Conservation (phyloP, 108 stramenopile genomes). For the Nitzschia palea region DNA sequence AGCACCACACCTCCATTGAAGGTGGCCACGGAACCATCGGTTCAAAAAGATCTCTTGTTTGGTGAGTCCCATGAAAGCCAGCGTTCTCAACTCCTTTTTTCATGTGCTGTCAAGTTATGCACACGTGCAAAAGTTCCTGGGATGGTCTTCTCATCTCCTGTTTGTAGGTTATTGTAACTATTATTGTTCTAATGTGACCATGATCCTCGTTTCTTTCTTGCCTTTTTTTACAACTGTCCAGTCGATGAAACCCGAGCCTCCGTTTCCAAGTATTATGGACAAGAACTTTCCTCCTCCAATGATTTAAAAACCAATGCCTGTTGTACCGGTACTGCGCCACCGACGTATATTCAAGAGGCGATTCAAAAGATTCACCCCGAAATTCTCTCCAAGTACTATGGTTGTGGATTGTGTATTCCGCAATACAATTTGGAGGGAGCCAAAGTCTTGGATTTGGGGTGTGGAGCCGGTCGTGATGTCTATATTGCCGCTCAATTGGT, state of each 20-base stretch:
- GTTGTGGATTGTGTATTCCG: slow-evolving; percentile 93
- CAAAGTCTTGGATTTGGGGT: slow-evolving; percentile 91
- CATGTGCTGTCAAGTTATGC: no score
- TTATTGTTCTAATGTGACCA: no score
- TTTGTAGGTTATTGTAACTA: no score
- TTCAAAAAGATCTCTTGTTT: background rate
- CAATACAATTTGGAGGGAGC: slow-evolving; percentile 80
- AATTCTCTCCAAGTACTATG: slow-evolving; percentile 91
- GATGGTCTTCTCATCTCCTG: background rate
- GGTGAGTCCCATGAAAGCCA: background rate
- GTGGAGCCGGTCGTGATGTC: slow-evolving; percentile 94
- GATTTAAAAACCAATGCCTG: slow-evolving; percentile 97
- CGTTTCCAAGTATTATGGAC: slow-evolving; percentile 86
- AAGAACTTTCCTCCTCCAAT: slow-evolving; percentile 72
- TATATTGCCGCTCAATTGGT: slow-evolving; percentile 93
- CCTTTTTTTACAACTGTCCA: no score
- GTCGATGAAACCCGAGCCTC: slow-evolving; percentile 37
- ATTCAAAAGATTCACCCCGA: slow-evolving; percentile 82
- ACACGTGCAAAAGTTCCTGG: no score
- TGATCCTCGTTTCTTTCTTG: no score
- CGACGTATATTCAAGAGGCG: slow-evolving; percentile 68
- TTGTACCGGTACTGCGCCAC: slow-evolving; percentile 82
- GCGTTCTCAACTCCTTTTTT: background rate
- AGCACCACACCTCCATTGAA: background rate
- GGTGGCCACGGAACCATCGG: slow-evolving; percentile 14